phyloP scores from a whole-genome alignment of 2,329 filamentous ascomycete species.

The Verticillium nubilum region DNA sequence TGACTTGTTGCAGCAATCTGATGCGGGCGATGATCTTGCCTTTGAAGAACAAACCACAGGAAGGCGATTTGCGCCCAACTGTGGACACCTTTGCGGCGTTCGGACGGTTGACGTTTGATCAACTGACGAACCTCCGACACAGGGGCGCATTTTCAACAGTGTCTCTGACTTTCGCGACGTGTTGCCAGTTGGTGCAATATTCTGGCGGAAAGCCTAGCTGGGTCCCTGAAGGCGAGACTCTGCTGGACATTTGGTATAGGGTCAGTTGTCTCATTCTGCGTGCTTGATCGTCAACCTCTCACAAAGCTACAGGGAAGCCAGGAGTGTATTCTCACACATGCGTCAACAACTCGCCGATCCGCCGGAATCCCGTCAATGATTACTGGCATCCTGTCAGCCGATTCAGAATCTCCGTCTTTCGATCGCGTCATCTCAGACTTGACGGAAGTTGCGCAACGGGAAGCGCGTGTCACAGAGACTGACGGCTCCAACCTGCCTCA shows the following conservation, averaged over 20 bases:
- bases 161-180: conserved; percentile 76
- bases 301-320: conserved; percentile 50
- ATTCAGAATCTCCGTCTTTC: conserved; percentile 55
- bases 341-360: conserved; percentile 81
- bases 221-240: conserved; percentile 18
- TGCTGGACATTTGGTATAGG: conserved; percentile 67
- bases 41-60: conserved; percentile 38
- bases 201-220: conserved; percentile 20
- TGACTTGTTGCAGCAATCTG: conserved; percentile 51
- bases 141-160: conserved; percentile 92
- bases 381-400: conserved; percentile 70
- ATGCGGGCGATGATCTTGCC: conserved; percentile 58
- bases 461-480: conserved; percentile 48
- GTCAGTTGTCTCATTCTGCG: conserved; percentile 27
- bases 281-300: conserved; percentile 2
- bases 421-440: conserved; percentile 58
- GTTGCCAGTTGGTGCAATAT: conserved; percentile 62
- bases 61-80: conserved; percentile 40
- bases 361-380: conserved; percentile 88
- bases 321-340: conserved; percentile 66
- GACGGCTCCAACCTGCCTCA: conserved; percentile 71
- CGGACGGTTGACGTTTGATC: conserved; percentile 71
- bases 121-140: conserved; percentile 79
- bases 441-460: conserved; percentile 49
- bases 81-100: conserved; percentile 56